A percentile compares a stretch with the other conserved stretches of the same genome.
Evolutionary conservation across 2,329 filamentous ascomycete species (phyloP).

Genomic region (Didymella keratinophila): DNA sequence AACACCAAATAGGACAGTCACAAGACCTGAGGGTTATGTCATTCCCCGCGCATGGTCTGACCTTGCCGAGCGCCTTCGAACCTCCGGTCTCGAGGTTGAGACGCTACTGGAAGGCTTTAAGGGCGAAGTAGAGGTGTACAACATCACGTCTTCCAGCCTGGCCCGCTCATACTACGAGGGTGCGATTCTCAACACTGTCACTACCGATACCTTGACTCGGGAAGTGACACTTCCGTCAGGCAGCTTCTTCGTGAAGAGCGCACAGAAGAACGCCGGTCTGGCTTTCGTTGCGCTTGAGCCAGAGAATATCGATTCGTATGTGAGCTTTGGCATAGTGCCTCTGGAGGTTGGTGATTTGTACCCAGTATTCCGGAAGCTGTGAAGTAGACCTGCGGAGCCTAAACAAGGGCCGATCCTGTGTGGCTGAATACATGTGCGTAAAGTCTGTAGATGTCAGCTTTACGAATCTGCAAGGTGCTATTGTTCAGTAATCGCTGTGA

Average conservation of each 20-base stretch:
- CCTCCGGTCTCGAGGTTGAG: constrained; percentile 46
- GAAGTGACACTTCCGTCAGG: constrained; percentile 43
- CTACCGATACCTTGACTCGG: constrained; percentile 34
- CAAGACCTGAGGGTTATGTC: constrained; percentile 46
- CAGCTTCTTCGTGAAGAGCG: constrained; percentile 45
- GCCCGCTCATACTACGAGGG: constrained; percentile 47
- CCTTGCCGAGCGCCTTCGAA: constrained; percentile 42
- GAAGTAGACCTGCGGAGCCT: constrained; percentile 3
- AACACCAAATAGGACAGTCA: constrained; percentile 45
- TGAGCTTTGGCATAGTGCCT: constrained; percentile 49
- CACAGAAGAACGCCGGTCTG: constrained; percentile 50
- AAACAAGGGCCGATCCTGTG: neutral
- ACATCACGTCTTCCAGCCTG: constrained; percentile 43
- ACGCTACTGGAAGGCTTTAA: constrained; percentile 37
- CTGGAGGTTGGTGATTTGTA: constrained; percentile 48
- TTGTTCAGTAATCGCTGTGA: constrained; percentile 10
- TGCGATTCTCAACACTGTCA: constrained; percentile 43
- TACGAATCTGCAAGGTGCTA: neutral
- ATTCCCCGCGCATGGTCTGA: constrained; percentile 49
- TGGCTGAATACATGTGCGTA: neutral
- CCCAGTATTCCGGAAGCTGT: constrained; percentile 43
- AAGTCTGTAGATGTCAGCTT: neutral
- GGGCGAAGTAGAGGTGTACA: constrained; percentile 46
- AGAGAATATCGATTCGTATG: constrained; percentile 50
- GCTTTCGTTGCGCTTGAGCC: constrained; percentile 51